phyloP scores from a whole-genome alignment of 106 monocot genomes.

The Acanthochlamys bracteata region DNA sequence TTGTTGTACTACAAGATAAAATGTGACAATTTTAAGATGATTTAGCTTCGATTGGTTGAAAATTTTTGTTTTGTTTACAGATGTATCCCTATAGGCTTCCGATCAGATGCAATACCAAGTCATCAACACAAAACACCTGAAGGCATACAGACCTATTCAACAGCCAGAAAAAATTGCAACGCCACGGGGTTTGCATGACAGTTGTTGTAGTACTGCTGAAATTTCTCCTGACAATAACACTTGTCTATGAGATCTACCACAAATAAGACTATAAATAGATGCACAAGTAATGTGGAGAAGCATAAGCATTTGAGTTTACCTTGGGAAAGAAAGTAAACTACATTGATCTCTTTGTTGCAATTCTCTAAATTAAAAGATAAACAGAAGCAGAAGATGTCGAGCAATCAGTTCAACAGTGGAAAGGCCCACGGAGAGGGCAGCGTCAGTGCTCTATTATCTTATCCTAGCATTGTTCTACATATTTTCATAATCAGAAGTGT shows the following conservation, averaged over 20 bases:
- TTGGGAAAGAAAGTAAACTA: not conserved
- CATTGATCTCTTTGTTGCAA: not conserved
- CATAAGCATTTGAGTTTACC: not conserved
- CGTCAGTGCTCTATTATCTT: not conserved
- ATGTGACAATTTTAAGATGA: too few relatives aligned
- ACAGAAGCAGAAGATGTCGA: slow-evolving; percentile 1
- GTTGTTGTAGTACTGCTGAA: not conserved
- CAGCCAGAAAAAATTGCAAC: not conserved
- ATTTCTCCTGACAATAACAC: not conserved
- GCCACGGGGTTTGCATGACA: not conserved
- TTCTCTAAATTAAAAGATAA: not conserved
- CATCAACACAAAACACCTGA: too few relatives aligned
- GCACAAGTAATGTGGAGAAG: not conserved
- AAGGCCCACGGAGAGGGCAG: slow-evolving; percentile 10
- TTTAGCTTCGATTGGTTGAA: too few relatives aligned
- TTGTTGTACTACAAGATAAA: too few relatives aligned
- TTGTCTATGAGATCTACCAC: not conserved
- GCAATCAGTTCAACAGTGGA: slow-evolving; percentile 8
- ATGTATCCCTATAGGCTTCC: too few relatives aligned
- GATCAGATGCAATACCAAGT: too few relatives aligned
- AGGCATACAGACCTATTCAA: not conserved
- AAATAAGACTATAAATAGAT: not conserved
- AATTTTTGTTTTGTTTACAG: too few relatives aligned
- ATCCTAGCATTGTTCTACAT: not conserved
- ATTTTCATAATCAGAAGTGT: not conserved